These are phyloP conservation scores for Jatropha multifida DNA, from an alignment of 441 rosid species.

Conservation along the genomic window DNA sequence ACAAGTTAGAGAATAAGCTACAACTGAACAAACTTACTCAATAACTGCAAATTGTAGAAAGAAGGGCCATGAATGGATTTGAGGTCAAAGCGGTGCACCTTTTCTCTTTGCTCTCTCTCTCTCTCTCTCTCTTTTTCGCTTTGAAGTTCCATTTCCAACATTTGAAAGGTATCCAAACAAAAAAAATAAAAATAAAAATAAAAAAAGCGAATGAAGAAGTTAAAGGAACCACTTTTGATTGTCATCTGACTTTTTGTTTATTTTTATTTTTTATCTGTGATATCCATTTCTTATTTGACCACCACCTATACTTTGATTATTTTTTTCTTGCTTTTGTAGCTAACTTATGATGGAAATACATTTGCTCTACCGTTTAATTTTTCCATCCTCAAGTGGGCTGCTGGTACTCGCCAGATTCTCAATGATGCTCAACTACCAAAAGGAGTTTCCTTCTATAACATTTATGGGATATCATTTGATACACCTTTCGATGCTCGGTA, in stretches of 20 bases:
- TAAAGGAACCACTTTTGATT: background rate
- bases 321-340: constrained; percentile 36
- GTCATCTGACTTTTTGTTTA: background rate
- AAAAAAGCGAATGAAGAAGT: too few species aligned
- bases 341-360: constrained; percentile 56
- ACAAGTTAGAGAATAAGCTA: background rate
- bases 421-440: constrained; percentile 59
- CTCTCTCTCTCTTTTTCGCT: too few species aligned
- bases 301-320: background rate
- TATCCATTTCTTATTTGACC: background rate
- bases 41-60: background rate
- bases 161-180: too few species aligned
- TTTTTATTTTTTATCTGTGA: background rate
- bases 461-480: constrained; percentile 71
- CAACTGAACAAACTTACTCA: background rate
- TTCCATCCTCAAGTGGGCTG: constrained; percentile 67
- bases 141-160: too few species aligned
- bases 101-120: background rate
- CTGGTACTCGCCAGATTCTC: constrained; percentile 58
- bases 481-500: constrained; percentile 89
- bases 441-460: constrained; percentile 72
- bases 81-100: background rate
- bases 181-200: too few species aligned
- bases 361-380: constrained; percentile 77
- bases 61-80: background rate